Percentiles rank a stretch among this genome's conserved stretches.
Evolutionary conservation across 345 rosid species (phyloP).

Genomic region (Cardiospermum halicacabum): DNA sequence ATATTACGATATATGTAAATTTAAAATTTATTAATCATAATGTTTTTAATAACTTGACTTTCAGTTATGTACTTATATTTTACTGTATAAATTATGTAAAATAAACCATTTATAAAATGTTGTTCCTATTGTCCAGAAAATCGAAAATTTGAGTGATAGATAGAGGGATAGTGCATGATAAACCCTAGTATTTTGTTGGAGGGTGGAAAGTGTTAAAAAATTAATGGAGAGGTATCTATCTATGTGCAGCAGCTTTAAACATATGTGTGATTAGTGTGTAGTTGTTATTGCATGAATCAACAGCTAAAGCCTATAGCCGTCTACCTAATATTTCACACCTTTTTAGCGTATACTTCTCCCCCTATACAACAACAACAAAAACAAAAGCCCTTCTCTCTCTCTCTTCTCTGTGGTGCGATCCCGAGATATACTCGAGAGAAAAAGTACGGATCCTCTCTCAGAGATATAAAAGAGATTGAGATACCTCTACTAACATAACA

Average conservation of each 20-base stretch:
- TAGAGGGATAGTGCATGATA: too few relatives aligned
- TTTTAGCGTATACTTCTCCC: slow-evolving; percentile 30
- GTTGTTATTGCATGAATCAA: slow-evolving; percentile 23
- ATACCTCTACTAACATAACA: slow-evolving; percentile 11
- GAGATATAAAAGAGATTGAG: slow-evolving; percentile 12
- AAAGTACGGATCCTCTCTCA: slow-evolving; percentile 38
- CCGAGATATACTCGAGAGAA: slow-evolving; percentile 45
- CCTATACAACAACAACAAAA: slow-evolving; percentile 4
- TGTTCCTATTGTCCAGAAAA: too few relatives aligned
- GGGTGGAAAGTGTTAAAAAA: too few relatives aligned
- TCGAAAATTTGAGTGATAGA: too few relatives aligned
- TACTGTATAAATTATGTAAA: too few relatives aligned
- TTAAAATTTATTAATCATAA: too few relatives aligned
- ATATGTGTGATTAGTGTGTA: slow-evolving; percentile 15
- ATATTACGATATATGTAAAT: too few relatives aligned
- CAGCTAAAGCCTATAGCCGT: slow-evolving; percentile 25
- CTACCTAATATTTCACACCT: slow-evolving; percentile 22
- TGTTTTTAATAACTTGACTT: too few relatives aligned
- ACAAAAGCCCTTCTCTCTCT: not conserved
- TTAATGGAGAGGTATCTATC: not conserved
- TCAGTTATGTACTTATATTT: too few relatives aligned
- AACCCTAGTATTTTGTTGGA: too few relatives aligned
- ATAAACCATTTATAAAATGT: too few relatives aligned
- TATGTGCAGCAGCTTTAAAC: slow-evolving; percentile 51
- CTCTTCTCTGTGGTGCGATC: slow-evolving; percentile 25